phyloP scores from a whole-genome alignment of 2,329 filamentous ascomycete species.

The Ceratocystis ficicola region DNA sequence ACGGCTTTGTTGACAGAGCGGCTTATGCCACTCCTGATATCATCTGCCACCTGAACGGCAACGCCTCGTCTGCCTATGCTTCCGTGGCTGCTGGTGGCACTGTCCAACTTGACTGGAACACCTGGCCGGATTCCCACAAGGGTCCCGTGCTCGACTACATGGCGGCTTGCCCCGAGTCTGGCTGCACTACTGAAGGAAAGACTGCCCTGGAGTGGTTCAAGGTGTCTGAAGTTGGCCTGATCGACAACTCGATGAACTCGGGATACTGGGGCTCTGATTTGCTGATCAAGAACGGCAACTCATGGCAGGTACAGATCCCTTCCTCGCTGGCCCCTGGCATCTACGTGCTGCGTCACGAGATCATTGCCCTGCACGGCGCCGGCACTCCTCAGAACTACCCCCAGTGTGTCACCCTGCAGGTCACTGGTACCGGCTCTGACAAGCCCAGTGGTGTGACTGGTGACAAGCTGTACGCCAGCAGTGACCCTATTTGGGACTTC shows the following conservation, averaged over 20 bases:
- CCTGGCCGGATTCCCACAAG: constrained; percentile 53
- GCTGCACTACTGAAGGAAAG: constrained; percentile 43
- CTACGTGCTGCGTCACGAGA: constrained; percentile 45
- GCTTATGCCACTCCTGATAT: constrained; percentile 34
- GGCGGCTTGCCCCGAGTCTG: constrained; percentile 40
- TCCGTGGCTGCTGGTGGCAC: constrained; percentile 46
- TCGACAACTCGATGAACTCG: constrained; percentile 32
- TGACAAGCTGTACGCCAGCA: constrained; percentile 30
- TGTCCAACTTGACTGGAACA: constrained; percentile 49
- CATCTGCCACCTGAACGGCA: constrained; percentile 37
- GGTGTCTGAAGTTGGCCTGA: constrained; percentile 43
- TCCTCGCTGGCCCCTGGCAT: constrained; percentile 37
- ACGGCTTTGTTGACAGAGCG: constrained; percentile 38
- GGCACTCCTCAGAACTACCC: constrained; percentile 39
- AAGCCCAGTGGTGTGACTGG: constrained; percentile 28
- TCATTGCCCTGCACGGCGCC: constrained; percentile 43
- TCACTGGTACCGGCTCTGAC: constrained; percentile 32
- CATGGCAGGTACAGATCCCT: constrained; percentile 39
- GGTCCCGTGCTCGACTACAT: constrained; percentile 51
- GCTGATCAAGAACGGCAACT: constrained; percentile 36
- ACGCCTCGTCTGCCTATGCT: constrained; percentile 32
- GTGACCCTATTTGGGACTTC: constrained; percentile 30
- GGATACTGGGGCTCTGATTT: constrained; percentile 45
- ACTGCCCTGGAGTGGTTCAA: constrained; percentile 45
- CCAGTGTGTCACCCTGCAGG: constrained; percentile 40